Percentiles rank a stretch among this genome's conserved stretches.
phyloP scores from a whole-genome alignment of 805 yeast species.

The Wickerhamiella parazyma region DNA sequence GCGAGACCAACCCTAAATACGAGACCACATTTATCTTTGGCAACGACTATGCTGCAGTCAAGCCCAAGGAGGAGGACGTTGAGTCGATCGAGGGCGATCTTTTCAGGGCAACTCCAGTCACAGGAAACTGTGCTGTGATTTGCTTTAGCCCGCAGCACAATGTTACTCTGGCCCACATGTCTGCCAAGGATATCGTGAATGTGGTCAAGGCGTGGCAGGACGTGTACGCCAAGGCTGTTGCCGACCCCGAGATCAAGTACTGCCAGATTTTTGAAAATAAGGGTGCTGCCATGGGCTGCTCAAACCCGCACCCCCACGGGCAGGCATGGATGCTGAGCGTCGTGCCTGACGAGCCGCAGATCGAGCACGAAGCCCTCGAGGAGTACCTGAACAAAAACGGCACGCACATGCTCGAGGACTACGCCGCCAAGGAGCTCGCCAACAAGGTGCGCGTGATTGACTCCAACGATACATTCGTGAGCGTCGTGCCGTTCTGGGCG shows the following conservation, averaged over 20 bases:
- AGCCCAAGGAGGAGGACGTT: slow-evolving; percentile 20
- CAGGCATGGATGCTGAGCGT: slow-evolving; percentile 64
- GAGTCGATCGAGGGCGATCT: slow-evolving; percentile 28
- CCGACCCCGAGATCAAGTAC: slow-evolving; percentile 34
- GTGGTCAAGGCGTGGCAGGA: slow-evolving; percentile 52
- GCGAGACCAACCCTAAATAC: slow-evolving; percentile 45
- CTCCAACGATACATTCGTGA: slow-evolving; percentile 49
- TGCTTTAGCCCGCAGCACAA: slow-evolving; percentile 62
- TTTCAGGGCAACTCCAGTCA: slow-evolving; percentile 43
- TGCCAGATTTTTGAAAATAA: slow-evolving; percentile 66
- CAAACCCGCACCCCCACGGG: slow-evolving; percentile 73
- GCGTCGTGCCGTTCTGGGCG: slow-evolving; percentile 71
- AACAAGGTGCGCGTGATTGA: slow-evolving; percentile 34
- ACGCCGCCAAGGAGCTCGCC: slow-evolving; percentile 39
- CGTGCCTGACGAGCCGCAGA: slow-evolving; percentile 52
- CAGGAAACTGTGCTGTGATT: slow-evolving; percentile 56
- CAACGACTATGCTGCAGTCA: slow-evolving; percentile 63
- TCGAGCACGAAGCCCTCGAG: slow-evolving; percentile 40
- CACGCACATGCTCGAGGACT: slow-evolving; percentile 46
- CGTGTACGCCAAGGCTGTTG: slow-evolving; percentile 33
- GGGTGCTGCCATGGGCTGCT: slow-evolving; percentile 72
- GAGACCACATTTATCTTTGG: slow-evolving; percentile 44
- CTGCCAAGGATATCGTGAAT: slow-evolving; percentile 28
- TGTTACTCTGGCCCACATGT: slow-evolving; percentile 52
- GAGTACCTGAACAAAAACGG: slow-evolving; percentile 33